Percentiles rank a stretch among this genome's conserved stretches.
Evolutionary conservation across 176 grass and related monocot genomes (phyloP).

Genomic region (Chloris gayana): DNA sequence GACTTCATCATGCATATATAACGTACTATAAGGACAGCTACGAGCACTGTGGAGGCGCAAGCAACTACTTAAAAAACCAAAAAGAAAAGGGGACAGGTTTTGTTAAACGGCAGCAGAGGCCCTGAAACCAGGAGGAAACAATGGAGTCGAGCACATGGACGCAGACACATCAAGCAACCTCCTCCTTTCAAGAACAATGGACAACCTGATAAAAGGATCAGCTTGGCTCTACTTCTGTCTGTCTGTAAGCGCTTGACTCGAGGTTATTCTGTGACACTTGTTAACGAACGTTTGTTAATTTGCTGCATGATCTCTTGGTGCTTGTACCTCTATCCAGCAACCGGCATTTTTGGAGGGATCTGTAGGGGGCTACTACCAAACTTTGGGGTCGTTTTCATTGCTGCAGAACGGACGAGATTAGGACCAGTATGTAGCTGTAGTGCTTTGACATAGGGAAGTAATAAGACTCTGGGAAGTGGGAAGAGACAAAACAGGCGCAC

Average conservation of each 20-base stretch:
- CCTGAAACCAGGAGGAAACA: constrained; percentile 17
- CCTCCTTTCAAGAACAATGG: too few relatives aligned
- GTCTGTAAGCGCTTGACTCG: background rate
- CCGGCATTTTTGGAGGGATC: background rate
- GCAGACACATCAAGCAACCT: too few relatives aligned
- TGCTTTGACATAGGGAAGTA: too few relatives aligned
- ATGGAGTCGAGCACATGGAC: too few relatives aligned
- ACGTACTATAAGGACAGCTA: background rate
- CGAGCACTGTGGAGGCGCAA: background rate
- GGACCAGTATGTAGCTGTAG: too few relatives aligned
- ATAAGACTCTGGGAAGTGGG: too few relatives aligned
- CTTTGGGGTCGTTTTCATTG: background rate
- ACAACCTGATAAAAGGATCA: background rate
- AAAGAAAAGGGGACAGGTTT: background rate
- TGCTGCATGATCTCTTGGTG: background rate
- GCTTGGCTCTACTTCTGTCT: background rate
- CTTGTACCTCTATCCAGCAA: background rate
- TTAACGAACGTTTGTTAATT: background rate
- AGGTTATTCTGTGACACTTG: background rate
- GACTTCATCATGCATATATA: background rate
- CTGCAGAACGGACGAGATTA: too few relatives aligned
- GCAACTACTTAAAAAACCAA: background rate
- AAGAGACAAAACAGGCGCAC: too few relatives aligned
- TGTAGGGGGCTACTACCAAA: background rate
- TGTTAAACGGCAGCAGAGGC: background rate